Percentiles rank a stretch among this genome's conserved stretches.
phyloP scores from a whole-genome alignment of 2,329 filamentous ascomycete species.

The Paracoccidioides lutzii region DNA sequence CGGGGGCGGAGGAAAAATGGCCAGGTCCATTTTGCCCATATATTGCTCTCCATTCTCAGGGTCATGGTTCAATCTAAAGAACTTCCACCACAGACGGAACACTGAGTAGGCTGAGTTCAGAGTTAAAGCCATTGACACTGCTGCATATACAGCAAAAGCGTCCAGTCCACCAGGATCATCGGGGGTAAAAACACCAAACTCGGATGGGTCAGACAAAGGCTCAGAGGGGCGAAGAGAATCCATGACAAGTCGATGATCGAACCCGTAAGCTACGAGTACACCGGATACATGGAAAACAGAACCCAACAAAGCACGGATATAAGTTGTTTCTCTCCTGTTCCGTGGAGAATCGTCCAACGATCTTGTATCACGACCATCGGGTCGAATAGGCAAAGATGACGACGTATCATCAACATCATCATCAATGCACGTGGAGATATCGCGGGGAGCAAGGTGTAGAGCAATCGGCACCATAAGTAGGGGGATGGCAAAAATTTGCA shows the following conservation, averaged over 20 bases:
- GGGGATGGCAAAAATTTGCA: conserved; percentile 3
- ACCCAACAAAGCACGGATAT: not conserved
- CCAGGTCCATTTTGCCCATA: not conserved
- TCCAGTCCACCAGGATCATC: not conserved
- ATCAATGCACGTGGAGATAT: not conserved
- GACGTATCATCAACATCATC: not conserved
- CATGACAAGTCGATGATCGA: not conserved
- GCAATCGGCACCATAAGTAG: conserved; percentile 1
- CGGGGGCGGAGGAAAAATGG: not conserved
- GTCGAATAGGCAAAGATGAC: not conserved
- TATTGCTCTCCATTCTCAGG: not conserved
- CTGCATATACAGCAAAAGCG: not conserved
- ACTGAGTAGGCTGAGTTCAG: conserved; percentile 1
- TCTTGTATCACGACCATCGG: not conserved
- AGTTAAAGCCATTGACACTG: not conserved
- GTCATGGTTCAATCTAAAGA: not conserved
- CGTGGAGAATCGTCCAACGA: not conserved
- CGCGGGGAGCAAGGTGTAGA: not conserved
- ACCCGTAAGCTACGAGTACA: not conserved
- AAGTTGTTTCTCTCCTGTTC: not conserved
- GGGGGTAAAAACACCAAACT: not conserved
- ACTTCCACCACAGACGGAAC: not conserved
- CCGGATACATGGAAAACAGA: not conserved
- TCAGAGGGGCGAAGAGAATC: not conserved
- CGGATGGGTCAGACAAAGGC: not conserved